Evolutionary conservation across 805 yeast genomes (phyloP).

Genomic region (Saccharomyces kudriavzevii): DNA sequence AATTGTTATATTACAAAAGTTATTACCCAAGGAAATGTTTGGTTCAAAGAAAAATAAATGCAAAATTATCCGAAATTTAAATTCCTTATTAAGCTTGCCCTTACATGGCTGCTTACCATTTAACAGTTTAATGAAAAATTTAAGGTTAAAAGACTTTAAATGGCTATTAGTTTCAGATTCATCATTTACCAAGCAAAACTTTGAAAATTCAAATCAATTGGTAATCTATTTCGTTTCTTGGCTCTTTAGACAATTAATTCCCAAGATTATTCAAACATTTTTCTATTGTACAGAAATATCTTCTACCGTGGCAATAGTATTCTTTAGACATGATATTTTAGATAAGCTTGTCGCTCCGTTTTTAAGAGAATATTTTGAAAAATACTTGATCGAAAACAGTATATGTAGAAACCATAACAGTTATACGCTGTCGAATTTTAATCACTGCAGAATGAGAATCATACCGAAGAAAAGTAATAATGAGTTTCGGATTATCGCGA

Average conservation of each 20-base stretch:
- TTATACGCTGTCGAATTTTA: conserved; percentile 13
- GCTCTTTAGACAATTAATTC: conserved; percentile 44
- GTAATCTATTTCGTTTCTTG: conserved; percentile 44
- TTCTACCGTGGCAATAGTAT: conserved; percentile 34
- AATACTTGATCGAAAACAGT: conserved; percentile 28
- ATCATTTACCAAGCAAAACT: conserved; percentile 37
- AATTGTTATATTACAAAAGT: conserved; percentile 35
- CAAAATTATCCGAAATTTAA: conserved; percentile 31
- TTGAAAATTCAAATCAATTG: conserved; percentile 30
- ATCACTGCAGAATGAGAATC: conserved; percentile 39
- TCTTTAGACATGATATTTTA: conserved; percentile 59
- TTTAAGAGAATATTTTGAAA: conserved; percentile 35
- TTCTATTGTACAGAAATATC: conserved; percentile 64
- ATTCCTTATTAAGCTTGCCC: conserved; percentile 33
- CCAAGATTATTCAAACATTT: conserved; percentile 40
- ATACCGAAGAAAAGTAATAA: conserved; percentile 46
- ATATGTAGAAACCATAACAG: conserved; percentile 17
- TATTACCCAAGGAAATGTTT: conserved; percentile 45
- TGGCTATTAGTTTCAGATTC: conserved; percentile 43
- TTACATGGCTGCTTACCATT: conserved; percentile 33
- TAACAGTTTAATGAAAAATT: conserved; percentile 26
- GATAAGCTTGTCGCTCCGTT: conserved; percentile 34
- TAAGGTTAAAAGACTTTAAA: conserved; percentile 34
- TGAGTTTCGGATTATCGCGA: conserved; percentile 53
- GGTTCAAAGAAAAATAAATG: conserved; percentile 47